Evolutionary conservation across 139 green algal species (phyloP), one percentile per base, ranked within the genome.

Genomic region (Volvox africanus): DNA sequence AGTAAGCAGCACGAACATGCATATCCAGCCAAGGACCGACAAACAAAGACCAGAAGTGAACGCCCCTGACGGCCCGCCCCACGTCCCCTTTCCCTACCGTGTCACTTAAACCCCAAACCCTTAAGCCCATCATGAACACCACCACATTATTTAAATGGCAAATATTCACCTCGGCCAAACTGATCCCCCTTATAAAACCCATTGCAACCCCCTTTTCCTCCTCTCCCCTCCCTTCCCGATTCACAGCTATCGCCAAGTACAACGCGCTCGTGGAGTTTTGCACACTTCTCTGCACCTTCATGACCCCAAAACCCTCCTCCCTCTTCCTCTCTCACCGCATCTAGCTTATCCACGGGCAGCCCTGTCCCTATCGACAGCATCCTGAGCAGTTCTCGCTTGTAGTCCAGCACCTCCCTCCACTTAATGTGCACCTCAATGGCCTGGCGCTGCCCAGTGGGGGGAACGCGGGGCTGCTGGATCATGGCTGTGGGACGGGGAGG

Each of bases 341-440:
- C 97, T 61, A 99, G 96, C 95, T 99, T 99, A 36, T 98, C 96
- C 21, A 97, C 86, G 0, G 94, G 94, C 93, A 99, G 97, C 0
- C 97, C 98, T 13, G 97, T 99, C n/a, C 94, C 97, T 28, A 96
- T 90, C 36, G 92, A 96, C 67, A 99, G 88, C 87, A 98, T 98
- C 71, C 96, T 92, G 78, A 99, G 92, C 86, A 98, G 93, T 76
- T 96, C 96, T 33, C 98, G 94, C 95, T 99, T 98, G 92, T 98
- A 97, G 80, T 95, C 95, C 78, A 98, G 91, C 88, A 99, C 98
- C 94, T 99, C 98, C 17, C 95, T 94, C 97, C 98, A 99, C 93
- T 99, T 99, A 95, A 99, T 99, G 88, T 98, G 93, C 36, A 99
- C 96, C 92, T 99, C 98, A 77, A 98, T 95, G 37, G 97, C 97